These are phyloP conservation scores for Cenchrus fungigraminus DNA, from an alignment of 176 grass and related monocot species.

Conservation along the genomic window DNA sequence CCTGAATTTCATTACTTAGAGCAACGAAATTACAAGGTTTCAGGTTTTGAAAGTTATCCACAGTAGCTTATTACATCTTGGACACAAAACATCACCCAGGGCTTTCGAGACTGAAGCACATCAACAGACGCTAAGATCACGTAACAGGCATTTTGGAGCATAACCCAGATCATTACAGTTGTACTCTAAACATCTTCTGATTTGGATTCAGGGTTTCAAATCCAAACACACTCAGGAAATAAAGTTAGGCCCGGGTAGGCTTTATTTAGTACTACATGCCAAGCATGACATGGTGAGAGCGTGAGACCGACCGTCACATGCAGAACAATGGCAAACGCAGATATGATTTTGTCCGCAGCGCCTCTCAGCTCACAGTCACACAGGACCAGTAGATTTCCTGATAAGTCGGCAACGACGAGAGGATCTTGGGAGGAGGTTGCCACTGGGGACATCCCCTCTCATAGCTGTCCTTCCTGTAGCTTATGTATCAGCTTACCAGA, in stretches of 20 bases:
- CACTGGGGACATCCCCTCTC: conserved; percentile 12
- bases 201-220: not conserved
- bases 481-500: conserved; percentile 33
- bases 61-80: too few relatives aligned
- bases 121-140: too few relatives aligned
- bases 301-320: conserved; percentile 14
- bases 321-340: conserved; percentile 9
- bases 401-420: conserved; percentile 13
- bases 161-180: not conserved
- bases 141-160: too few relatives aligned
- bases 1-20: too few relatives aligned
- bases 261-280: not conserved
- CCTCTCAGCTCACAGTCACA: not conserved
- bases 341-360: not conserved
- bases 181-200: not conserved
- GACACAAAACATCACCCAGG: too few relatives aligned
- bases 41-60: too few relatives aligned
- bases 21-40: too few relatives aligned
- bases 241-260: not conserved
- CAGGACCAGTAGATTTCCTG: not conserved
- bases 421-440: conserved; percentile 14
- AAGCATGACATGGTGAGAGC: not conserved
- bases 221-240: not conserved
- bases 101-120: too few relatives aligned
- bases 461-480: conserved; percentile 43